Conservation (phyloP, 768 basidiomycete genomes). For the Termitomyces sp. region DNA sequence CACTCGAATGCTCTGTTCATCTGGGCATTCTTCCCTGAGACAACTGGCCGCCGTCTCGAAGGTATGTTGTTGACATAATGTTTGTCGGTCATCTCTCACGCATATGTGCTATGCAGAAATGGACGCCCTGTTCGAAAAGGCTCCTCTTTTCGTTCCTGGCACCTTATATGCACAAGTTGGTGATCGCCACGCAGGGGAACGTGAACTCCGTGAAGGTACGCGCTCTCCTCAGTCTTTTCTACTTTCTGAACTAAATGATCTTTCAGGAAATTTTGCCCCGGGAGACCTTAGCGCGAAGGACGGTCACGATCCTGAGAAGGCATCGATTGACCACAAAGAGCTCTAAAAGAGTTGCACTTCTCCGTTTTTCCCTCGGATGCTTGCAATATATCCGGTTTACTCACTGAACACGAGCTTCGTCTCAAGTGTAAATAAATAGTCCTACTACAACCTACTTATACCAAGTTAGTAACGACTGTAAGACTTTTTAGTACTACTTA, state of each 20-base stretch:
- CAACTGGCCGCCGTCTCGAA: slow-evolving; percentile 42
- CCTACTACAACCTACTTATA: not conserved
- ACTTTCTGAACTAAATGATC: not conserved
- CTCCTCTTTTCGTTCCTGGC: slow-evolving; percentile 37
- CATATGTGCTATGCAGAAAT: slow-evolving; percentile 30
- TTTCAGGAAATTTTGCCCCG: slow-evolving; percentile 22
- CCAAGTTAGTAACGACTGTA: not conserved
- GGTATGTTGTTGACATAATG: slow-evolving; percentile 20
- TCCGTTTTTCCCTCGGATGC: not conserved
- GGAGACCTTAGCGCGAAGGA: slow-evolving; percentile 20
- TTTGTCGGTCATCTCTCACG: not conserved
- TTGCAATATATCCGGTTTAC: not conserved
- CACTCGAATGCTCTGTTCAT: slow-evolving; percentile 45
- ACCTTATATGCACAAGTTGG: slow-evolving; percentile 34
- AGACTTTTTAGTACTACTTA: not conserved
- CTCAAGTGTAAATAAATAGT: not conserved
- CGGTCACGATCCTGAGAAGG: slow-evolving; percentile 1
- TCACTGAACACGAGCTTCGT: not conserved
- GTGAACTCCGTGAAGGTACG: slow-evolving; percentile 38
- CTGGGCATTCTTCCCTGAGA: slow-evolving; percentile 47
- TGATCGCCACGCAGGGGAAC: slow-evolving; percentile 35
- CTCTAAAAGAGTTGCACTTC: not conserved
- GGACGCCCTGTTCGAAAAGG: slow-evolving; percentile 39
- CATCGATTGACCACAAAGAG: not conserved
- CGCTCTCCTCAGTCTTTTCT: not conserved